phyloP scores from a whole-genome alignment of 495 filamentous ascomycete genomes.

The Aspergillus affinis region DNA sequence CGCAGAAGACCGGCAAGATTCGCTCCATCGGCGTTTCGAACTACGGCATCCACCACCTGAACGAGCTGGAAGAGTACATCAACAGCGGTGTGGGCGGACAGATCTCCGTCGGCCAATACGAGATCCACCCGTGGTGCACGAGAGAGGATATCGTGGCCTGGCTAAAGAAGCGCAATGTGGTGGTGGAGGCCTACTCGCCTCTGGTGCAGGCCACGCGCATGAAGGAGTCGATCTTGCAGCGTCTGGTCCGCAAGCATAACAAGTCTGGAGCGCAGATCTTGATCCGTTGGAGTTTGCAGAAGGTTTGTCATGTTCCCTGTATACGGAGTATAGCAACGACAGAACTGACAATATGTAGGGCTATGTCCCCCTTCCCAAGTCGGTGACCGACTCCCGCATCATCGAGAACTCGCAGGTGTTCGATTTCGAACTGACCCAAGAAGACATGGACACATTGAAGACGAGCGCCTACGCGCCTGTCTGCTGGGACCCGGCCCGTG shows the following conservation, averaged over 20 bases:
- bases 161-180: conserved; percentile 64
- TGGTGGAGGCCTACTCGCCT: conserved; percentile 80
- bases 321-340: conserved; percentile 24
- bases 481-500: conserved; percentile 71
- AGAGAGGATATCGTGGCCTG: conserved; percentile 75
- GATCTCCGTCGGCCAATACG: conserved; percentile 81
- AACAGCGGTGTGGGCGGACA: conserved; percentile 70
- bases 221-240: conserved; percentile 61
- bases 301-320: conserved; percentile 38
- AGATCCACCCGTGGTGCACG: conserved; percentile 87
- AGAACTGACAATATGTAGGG: conserved; percentile 60
- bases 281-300: conserved; percentile 85
- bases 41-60: conserved; percentile 54
- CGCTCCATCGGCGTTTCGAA: conserved; percentile 58
- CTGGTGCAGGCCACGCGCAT: conserved; percentile 66
- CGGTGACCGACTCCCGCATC: conserved; percentile 58
- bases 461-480: conserved; percentile 60
- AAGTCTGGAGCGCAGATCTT: conserved; percentile 79
- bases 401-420: conserved; percentile 75
- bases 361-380: conserved; percentile 64
- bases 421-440: conserved; percentile 70
- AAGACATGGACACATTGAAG: conserved; percentile 57
- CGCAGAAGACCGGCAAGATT: conserved; percentile 52
- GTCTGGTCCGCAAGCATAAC: conserved; percentile 64
- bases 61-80: conserved; percentile 72